These are phyloP conservation scores for Candida adriatica DNA, from an alignment of 805 yeast species.

Conservation along the genomic window DNA sequence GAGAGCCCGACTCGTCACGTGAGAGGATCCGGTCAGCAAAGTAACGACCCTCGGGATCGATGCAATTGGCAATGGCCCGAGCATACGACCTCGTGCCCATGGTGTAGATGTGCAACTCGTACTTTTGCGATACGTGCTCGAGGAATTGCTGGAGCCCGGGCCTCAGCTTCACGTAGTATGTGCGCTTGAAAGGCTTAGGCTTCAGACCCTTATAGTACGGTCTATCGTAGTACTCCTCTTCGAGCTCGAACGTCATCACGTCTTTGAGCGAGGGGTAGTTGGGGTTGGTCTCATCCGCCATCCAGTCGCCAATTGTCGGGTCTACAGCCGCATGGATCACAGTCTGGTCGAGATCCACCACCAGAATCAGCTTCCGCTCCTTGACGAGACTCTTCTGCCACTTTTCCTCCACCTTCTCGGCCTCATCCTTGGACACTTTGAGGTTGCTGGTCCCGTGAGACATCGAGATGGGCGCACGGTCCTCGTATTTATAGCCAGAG, in stretches of 20 bases:
- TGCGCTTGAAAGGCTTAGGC: slow-evolving; percentile 47
- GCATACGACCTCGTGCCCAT: slow-evolving; percentile 98
- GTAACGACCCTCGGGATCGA: slow-evolving; percentile 81
- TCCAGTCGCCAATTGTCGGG: slow-evolving; percentile 97
- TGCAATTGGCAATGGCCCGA: slow-evolving; percentile 75
- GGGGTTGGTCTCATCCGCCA: slow-evolving; percentile 75
- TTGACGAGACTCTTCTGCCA: slow-evolving; percentile 54
- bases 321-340: slow-evolving; percentile 97
- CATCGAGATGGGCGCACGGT: slow-evolving; percentile 81
- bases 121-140: slow-evolving; percentile 50
- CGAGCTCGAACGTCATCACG: slow-evolving; percentile 68
- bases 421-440: slow-evolving; percentile 80
- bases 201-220: slow-evolving; percentile 54
- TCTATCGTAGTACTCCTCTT: slow-evolving; percentile 62
- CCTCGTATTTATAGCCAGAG: slow-evolving; percentile 45
- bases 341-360: slow-evolving; percentile 95
- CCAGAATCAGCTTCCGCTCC: slow-evolving; percentile 71
- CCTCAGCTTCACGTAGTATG: slow-evolving; percentile 89
- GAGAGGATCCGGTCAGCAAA: slow-evolving; percentile 91
- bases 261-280: slow-evolving; percentile 80
- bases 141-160: slow-evolving; percentile 82
- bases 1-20: slow-evolving; percentile 89
- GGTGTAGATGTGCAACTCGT: slow-evolving; percentile 92
- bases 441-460: slow-evolving; percentile 83
- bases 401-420: slow-evolving; percentile 68